These are phyloP conservation scores for Helianthus tuberosus DNA, from an alignment of 129 eudicot species.

Conservation along the genomic window DNA sequence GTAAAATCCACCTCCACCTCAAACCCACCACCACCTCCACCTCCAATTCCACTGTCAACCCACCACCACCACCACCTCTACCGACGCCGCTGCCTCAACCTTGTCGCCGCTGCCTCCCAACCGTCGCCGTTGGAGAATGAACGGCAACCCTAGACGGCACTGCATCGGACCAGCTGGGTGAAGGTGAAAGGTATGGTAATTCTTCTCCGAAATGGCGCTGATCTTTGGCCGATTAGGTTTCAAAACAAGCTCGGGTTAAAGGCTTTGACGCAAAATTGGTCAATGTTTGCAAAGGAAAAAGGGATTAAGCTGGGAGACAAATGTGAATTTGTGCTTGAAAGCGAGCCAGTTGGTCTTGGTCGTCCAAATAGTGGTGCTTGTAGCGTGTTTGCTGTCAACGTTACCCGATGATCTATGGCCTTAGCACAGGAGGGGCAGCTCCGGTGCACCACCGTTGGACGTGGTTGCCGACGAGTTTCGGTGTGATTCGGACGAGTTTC, in stretches of 20 bases:
- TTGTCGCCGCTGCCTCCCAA: too few relatives aligned
- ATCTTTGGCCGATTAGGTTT: conserved; percentile 49
- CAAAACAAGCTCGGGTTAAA: conserved; percentile 33
- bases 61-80: too few relatives aligned
- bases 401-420: conserved; percentile 3
- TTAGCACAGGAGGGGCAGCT: too few relatives aligned
- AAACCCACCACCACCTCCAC: too few relatives aligned
- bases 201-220: conserved; percentile 27
- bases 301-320: conserved; percentile 40
- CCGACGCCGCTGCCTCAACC: too few relatives aligned
- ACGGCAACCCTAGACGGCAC: neutral
- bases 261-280: conserved; percentile 47
- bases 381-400: conserved; percentile 15
- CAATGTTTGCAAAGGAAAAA: conserved; percentile 29
- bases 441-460: too few relatives aligned
- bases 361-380: neutral
- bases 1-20: too few relatives aligned
- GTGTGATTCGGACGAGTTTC: too few relatives aligned
- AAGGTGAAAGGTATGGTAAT: conserved; percentile 24
- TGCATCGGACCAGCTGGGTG: conserved; percentile 2
- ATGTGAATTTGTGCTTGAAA: conserved; percentile 41
- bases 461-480: too few relatives aligned
- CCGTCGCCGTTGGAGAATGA: too few relatives aligned
- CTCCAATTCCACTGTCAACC: too few relatives aligned
- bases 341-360: neutral